Base-by-base conservation (phyloP, 768 basidiomycete species). In the Pholiota conissans region DNA sequence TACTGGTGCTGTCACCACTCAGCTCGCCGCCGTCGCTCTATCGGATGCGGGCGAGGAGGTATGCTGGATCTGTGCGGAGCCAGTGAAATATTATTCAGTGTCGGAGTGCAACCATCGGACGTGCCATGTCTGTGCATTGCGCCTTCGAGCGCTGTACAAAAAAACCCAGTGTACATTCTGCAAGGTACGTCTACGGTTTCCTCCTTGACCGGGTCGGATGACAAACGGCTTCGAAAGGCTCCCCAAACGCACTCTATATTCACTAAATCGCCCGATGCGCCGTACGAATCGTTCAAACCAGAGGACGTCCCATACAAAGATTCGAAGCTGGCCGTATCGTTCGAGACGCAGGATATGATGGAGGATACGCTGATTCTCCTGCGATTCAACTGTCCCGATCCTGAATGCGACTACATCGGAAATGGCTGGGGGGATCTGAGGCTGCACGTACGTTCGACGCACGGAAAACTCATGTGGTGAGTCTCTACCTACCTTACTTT, bases 31-130 rank as follows among this genome's bases (percentile, higher is more conserved):
- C 13, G 53, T 62, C 37, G 57, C 63, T n/a, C 53, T 64, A 5
- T 64, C 64, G 14, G 66, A 68, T 45, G 46, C 52, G n/a, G 71
- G 68, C 20, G 73, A 69, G 5, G 81, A 84, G 49, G 70, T 87
- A 10, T 98, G 96, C 74, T 96, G 87, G 84, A 98, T 98, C 72
- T 97, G 96, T 67, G 95, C 95, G 1, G 94, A 98, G 66, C 88
- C 89, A 3, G 87, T 96, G 72, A 94, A 90, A 67, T 96, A 93
- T 68, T 94, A 88, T 71, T 84, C 92, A 5, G 74, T 97, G 28
- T 89, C 95, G 16, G 84, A 89, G 54, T 99, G 96, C 74, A 93
- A 93, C 69, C 96, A 99, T 68, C 79, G 91, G 51, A 98, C 93
- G 3, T 98, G 96, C 77, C 95, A 97, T 73, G 87, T 95, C 58